Conservation (phyloP, 75 land plant genomes). For the Selaginella moellendorffii region DNA sequence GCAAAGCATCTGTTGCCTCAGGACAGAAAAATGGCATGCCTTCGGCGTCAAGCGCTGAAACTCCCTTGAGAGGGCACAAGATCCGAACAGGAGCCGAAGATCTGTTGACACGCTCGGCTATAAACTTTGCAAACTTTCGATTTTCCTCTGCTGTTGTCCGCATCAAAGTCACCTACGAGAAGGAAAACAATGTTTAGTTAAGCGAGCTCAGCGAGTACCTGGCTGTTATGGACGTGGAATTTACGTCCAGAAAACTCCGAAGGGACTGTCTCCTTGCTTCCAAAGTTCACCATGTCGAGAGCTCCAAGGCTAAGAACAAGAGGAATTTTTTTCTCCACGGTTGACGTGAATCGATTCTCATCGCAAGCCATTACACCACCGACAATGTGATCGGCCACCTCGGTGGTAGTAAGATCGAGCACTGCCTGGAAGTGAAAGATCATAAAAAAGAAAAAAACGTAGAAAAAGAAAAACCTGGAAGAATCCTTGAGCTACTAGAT, state of each 20-base stretch:
- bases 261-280: constrained; percentile 65
- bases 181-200: no score
- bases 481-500: constrained; percentile 52
- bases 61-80: constrained; percentile 75
- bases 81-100: constrained; percentile 53
- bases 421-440: constrained; percentile 42
- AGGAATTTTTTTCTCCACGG: constrained; percentile 56
- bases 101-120: constrained; percentile 60
- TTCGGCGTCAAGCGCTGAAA: constrained; percentile 78
- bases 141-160: constrained; percentile 84
- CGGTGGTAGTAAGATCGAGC: constrained; percentile 90
- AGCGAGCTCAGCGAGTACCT: no score
- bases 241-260: constrained; percentile 44
- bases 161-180: constrained; percentile 72
- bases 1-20: constrained; percentile 48
- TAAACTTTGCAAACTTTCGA: constrained; percentile 59
- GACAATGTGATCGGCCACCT: constrained; percentile 87
- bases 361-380: constrained; percentile 96
- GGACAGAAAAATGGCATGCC: constrained; percentile 86
- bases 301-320: constrained; percentile 83
- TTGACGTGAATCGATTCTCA: constrained; percentile 61
- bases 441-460: background rate
- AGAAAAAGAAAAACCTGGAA: background rate
- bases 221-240: constrained; percentile 65
- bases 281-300: constrained; percentile 98